A percentile compares a stretch with the other conserved stretches of the same genome.
Conservation (phyloP, 768 basidiomycete genomes). For the Russula foetens region DNA sequence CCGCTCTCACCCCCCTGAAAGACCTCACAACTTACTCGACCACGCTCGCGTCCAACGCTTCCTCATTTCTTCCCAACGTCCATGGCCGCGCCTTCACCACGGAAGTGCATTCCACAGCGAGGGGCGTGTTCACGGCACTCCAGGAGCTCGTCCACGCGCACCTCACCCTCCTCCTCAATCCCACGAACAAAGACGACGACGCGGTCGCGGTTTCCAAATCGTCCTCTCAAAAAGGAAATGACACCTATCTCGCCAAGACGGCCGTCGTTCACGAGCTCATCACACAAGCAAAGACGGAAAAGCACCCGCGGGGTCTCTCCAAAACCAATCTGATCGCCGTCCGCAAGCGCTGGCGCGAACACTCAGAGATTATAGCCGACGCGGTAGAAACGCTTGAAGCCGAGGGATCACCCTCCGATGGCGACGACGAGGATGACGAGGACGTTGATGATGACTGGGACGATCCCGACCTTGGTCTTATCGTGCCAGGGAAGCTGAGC, state of each 20-base stretch:
- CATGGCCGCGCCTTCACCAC: slow-evolving; percentile 17
- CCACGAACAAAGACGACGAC: background rate
- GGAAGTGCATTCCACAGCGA: slow-evolving; percentile 20
- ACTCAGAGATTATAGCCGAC: slow-evolving; percentile 12
- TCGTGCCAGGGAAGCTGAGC: background rate
- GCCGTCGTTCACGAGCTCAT: slow-evolving; percentile 58
- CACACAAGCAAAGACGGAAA: slow-evolving; percentile 33
- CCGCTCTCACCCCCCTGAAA: slow-evolving; percentile 9
- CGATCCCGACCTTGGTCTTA: slow-evolving; percentile 12
- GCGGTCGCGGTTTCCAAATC: background rate
- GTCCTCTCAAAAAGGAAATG: slow-evolving; percentile 15
- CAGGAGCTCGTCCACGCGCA: slow-evolving; percentile 15
- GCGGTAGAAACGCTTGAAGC: slow-evolving; percentile 5
- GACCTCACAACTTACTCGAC: slow-evolving; percentile 9
- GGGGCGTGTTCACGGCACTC: slow-evolving; percentile 10
- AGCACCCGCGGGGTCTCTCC: slow-evolving; percentile 14
- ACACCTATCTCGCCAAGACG: slow-evolving; percentile 49
- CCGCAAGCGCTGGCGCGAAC: slow-evolving; percentile 20
- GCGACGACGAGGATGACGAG: background rate
- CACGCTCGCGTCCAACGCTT: slow-evolving; percentile 19
- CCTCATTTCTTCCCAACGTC: slow-evolving; percentile 8
- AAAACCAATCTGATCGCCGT: slow-evolving; percentile 22
- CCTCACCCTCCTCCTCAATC: slow-evolving; percentile 1
- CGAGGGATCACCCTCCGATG: background rate
- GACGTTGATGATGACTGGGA: slow-evolving; percentile 12